Percentiles rank a stretch among this genome's conserved stretches.
Conservation (phyloP, 768 basidiomycete species). For the Plicaturopsis crispa region DNA sequence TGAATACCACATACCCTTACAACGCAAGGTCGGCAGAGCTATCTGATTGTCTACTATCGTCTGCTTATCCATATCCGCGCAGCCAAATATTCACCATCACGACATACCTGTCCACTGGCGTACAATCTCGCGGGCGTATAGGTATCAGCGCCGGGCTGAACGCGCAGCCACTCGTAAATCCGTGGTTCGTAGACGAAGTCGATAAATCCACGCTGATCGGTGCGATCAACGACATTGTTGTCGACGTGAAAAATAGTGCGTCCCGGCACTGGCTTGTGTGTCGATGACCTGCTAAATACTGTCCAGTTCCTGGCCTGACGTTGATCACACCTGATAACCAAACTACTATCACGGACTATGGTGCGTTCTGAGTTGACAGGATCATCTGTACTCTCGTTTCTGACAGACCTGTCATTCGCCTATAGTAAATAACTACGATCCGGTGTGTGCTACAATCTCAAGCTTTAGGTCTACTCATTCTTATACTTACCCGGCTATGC, state of each 20-base stretch:
- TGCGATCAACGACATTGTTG: slow-evolving; percentile 41
- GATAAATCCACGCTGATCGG: slow-evolving; percentile 46
- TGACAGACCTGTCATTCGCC: not conserved
- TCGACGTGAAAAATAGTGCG: slow-evolving; percentile 33
- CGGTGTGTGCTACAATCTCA: too few relatives aligned
- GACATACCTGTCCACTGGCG: slow-evolving; percentile 51
- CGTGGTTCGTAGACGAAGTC: slow-evolving; percentile 52
- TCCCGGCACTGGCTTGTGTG: not conserved
- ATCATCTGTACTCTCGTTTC: not conserved
- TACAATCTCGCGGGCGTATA: slow-evolving; percentile 55
- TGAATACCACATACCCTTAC: slow-evolving; percentile 41
- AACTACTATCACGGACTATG: slow-evolving; percentile 45
- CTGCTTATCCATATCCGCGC: slow-evolving; percentile 1
- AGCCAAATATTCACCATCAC: slow-evolving; percentile 59
- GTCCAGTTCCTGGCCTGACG: slow-evolving; percentile 38
- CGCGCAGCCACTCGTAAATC: slow-evolving; percentile 38
- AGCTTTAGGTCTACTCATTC: slow-evolving; percentile 1
- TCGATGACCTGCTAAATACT: slow-evolving; percentile 6
- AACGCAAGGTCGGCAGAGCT: slow-evolving; percentile 29
- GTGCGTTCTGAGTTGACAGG: slow-evolving; percentile 17
- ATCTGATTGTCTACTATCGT: not conserved
- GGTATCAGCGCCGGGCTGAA: slow-evolving; percentile 48
- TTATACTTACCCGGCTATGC: not conserved
- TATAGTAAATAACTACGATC: slow-evolving; percentile 21
- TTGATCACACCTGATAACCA: slow-evolving; percentile 56